These are phyloP conservation scores for Phytopythium kandeliae DNA, from an alignment of 352 stramenopile genomes.

Conservation along the genomic window DNA sequence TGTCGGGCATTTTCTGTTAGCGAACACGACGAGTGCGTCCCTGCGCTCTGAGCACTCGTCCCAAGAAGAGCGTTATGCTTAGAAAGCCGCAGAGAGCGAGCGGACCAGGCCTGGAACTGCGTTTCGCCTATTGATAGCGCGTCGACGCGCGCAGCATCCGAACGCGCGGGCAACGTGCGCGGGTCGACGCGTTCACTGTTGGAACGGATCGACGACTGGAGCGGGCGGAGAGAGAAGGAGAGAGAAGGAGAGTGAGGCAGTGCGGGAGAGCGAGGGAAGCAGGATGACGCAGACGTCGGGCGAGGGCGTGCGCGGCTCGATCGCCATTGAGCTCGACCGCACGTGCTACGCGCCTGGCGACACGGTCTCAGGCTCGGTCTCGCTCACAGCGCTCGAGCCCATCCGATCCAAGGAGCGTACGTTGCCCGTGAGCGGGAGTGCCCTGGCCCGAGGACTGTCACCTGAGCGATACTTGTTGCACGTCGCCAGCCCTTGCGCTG, in stretches of 20 bases:
- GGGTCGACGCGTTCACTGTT: not conserved
- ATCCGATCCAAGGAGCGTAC: constrained; percentile 23
- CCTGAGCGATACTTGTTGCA: too few species aligned
- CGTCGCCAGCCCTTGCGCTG: constrained; percentile 14
- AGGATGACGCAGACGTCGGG: constrained; percentile 21
- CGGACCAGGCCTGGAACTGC: not conserved
- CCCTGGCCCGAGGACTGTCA: too few species aligned
- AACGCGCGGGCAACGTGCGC: not conserved
- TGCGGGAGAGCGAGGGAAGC: not conserved
- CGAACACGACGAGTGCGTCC: not conserved
- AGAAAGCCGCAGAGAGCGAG: constrained; percentile 2
- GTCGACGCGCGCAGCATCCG: not conserved
- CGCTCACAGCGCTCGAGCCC: constrained; percentile 16
- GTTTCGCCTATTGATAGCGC: constrained; percentile 4
- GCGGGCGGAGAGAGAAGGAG: too few species aligned
- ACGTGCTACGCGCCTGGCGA: constrained; percentile 23
- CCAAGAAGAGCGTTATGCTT: not conserved
- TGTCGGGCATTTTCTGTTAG: too few species aligned
- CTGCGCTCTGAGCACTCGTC: not conserved
- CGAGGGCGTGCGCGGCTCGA: constrained; percentile 17
- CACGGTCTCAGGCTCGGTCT: constrained; percentile 14
- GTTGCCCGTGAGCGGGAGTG: constrained; percentile 1
- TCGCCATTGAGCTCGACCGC: constrained; percentile 20
- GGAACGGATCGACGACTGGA: too few species aligned
- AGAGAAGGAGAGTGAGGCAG: too few species aligned